These are phyloP conservation scores for Paraphaeosphaeria sporulosa DNA, from an alignment of 2,329 filamentous ascomycete genomes.

Conservation along the genomic window DNA sequence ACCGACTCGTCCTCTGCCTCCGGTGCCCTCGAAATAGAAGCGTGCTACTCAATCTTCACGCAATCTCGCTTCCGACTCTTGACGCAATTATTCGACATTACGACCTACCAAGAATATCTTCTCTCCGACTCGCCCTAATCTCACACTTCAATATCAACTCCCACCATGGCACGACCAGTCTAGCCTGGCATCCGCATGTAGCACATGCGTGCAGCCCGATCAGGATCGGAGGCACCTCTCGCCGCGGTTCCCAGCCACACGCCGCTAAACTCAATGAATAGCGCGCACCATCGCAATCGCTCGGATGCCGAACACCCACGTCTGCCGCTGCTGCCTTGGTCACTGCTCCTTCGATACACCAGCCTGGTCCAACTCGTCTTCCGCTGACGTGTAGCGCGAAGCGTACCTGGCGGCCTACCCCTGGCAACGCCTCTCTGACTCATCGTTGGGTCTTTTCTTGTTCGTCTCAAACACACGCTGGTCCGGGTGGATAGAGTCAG, in stretches of 20 bases:
- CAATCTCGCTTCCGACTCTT: constrained; percentile 33
- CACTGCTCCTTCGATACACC: constrained; percentile 22
- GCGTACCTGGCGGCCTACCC: constrained; percentile 22
- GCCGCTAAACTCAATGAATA: constrained; percentile 26
- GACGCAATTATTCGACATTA: constrained; percentile 31
- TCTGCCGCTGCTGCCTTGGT: constrained; percentile 25
- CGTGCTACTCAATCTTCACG: constrained; percentile 14
- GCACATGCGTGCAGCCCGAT: constrained; percentile 34
- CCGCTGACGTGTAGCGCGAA: constrained; percentile 27
- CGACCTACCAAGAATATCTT: constrained; percentile 28
- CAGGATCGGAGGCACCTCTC: constrained; percentile 31
- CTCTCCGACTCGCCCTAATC: constrained; percentile 28
- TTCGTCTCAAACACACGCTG: constrained; percentile 43
- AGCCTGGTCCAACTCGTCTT: constrained; percentile 18
- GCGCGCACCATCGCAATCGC: constrained; percentile 23
- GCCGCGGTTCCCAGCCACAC: constrained; percentile 30
- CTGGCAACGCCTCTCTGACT: constrained; percentile 34
- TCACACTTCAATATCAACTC: constrained; percentile 23
- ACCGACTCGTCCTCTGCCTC: constrained; percentile 57
- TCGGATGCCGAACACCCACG: constrained; percentile 24
- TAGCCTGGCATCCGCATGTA: constrained; percentile 31
- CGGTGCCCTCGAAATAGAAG: constrained; percentile 53
- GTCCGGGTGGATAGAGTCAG: constrained; percentile 45
- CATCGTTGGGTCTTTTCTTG: constrained; percentile 33
- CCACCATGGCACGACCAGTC: constrained; percentile 17